phyloP scores from a whole-genome alignment of 116 monocot species.

The Cymodocea nodosa region DNA sequence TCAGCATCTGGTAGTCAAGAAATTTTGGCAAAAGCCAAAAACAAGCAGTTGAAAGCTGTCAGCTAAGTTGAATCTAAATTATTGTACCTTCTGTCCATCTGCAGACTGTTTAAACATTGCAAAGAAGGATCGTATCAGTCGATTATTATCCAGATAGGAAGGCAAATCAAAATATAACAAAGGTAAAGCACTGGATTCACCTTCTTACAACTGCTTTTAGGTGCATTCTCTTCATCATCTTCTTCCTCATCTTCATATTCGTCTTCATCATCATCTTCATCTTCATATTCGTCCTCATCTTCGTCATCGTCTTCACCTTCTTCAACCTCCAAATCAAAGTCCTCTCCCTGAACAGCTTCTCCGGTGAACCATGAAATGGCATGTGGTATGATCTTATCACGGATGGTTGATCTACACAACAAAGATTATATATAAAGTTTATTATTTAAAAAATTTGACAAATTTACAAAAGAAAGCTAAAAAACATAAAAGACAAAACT shows the following conservation, averaged over 20 bases:
- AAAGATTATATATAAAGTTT: not conserved
- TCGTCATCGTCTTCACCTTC: conserved; percentile 25
- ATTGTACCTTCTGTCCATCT: not conserved
- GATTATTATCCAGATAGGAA: not conserved
- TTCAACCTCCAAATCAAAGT: conserved; percentile 14
- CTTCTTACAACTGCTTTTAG: conserved; percentile 6
- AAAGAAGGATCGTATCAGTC: not conserved
- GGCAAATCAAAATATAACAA: not conserved
- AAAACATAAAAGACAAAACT: no score
- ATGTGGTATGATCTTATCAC: conserved; percentile 43
- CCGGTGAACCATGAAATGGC: conserved; percentile 44
- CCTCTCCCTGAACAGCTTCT: conserved; percentile 27
- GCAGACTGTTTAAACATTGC: not conserved
- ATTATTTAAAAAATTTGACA: not conserved
- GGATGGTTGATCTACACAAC: conserved; percentile 32
- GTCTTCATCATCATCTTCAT: conserved; percentile 27
- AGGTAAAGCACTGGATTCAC: not conserved
- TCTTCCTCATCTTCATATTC: not conserved
- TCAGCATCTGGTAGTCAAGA: not conserved
- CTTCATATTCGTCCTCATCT: conserved; percentile 27
- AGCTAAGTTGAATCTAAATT: no score
- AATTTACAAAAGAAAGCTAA: not conserved
- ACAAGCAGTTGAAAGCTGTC: not conserved
- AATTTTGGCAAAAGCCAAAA: no score
- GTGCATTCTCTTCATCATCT: conserved; percentile 14